Conservation (phyloP, 2,329 filamentous ascomycete genomes). For the Aspergillus persii region DNA sequence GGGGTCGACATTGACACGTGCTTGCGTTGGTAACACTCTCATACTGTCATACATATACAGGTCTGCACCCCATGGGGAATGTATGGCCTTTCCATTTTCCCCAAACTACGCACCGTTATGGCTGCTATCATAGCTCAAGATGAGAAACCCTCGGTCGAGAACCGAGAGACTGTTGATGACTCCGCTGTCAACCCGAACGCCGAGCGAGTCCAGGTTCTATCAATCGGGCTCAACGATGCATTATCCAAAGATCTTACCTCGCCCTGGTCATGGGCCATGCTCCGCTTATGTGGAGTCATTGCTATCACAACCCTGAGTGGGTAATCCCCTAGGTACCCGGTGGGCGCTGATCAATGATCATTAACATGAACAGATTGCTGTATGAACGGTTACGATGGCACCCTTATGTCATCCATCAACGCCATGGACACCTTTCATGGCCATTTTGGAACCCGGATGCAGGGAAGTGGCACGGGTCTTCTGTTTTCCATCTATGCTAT, state of each 20-base stretch:
- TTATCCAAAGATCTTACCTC: slow-evolving; percentile 8
- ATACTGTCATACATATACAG: not conserved
- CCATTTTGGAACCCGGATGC: slow-evolving; percentile 38
- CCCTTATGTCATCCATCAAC: slow-evolving; percentile 47
- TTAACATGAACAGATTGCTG: slow-evolving; percentile 8
- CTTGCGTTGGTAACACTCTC: not conserved
- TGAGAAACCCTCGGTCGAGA: slow-evolving; percentile 6
- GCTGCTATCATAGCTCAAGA: not conserved
- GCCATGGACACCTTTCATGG: slow-evolving; percentile 42
- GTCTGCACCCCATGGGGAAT: not conserved
- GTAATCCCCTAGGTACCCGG: not conserved
- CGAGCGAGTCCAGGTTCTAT: slow-evolving; percentile 7
- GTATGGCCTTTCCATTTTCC: not conserved
- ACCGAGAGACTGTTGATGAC: slow-evolving; percentile 2
- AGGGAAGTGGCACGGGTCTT: slow-evolving; percentile 43
- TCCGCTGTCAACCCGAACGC: not conserved
- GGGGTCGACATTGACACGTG: slow-evolving; percentile 1
- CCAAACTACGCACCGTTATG: not conserved
- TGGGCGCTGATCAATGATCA: not conserved
- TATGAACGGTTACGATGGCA: slow-evolving; percentile 23
- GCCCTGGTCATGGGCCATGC: slow-evolving; percentile 7
- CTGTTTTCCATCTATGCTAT: slow-evolving; percentile 45
- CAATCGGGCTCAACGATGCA: slow-evolving; percentile 8
- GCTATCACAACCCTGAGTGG: slow-evolving; percentile 7
- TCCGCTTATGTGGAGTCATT: slow-evolving; percentile 8